phyloP scores from a whole-genome alignment of 352 stramenopile genomes.

The Pythium periplocum region DNA sequence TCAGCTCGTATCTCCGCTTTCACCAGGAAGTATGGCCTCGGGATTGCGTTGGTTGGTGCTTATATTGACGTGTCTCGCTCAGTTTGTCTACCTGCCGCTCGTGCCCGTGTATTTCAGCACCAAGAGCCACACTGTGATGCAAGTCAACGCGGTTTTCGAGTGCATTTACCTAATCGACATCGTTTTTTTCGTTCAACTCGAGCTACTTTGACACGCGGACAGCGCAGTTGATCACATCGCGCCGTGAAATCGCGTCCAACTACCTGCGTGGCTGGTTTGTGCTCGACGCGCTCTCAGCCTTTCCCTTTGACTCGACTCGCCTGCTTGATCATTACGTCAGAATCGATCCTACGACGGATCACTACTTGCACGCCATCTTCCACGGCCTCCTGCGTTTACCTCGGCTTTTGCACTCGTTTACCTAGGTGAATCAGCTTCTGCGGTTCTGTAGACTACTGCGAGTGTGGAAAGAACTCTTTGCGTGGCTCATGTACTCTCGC shows the following conservation, averaged over 20 bases:
- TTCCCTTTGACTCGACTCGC: slow-evolving; percentile 10
- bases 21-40: too few relatives aligned
- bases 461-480: slow-evolving; percentile 11
- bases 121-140: too few relatives aligned
- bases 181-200: slow-evolving; percentile 33
- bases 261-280: slow-evolving; percentile 28
- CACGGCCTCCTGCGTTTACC: slow-evolving; percentile 16
- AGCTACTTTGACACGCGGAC: slow-evolving; percentile 34
- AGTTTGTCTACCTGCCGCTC: too few relatives aligned
- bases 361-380: slow-evolving; percentile 14
- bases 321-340: not conserved
- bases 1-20: too few relatives aligned
- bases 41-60: too few relatives aligned
- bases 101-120: too few relatives aligned
- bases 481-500: slow-evolving; percentile 43
- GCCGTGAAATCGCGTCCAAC: slow-evolving; percentile 25
- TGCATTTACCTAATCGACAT: slow-evolving; percentile 32
- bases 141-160: not conserved
- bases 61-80: too few relatives aligned
- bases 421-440: slow-evolving; percentile 9
- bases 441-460: slow-evolving; percentile 5
- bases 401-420: slow-evolving; percentile 21
- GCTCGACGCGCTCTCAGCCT: slow-evolving; percentile 10
- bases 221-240: slow-evolving; percentile 22
- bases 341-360: slow-evolving; percentile 4